Conservation (phyloP, 257 asterid species). For the Solanum peruvianum region DNA sequence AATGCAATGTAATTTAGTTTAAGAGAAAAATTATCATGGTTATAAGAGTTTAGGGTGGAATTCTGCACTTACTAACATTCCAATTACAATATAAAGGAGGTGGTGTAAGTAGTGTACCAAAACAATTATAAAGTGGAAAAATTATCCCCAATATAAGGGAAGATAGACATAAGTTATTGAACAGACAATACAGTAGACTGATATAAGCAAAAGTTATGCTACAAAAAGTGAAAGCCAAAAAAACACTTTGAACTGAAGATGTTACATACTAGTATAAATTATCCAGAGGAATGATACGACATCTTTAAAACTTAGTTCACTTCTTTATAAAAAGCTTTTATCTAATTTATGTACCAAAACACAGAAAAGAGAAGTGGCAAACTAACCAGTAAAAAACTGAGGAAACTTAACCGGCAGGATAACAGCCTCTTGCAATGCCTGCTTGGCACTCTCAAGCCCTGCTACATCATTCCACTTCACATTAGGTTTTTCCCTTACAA, state of each 20-base stretch:
- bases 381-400: slow-evolving; percentile 39
- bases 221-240: neutral
- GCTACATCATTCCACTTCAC: slow-evolving; percentile 51
- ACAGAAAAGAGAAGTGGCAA: neutral
- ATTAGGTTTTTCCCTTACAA: slow-evolving; percentile 38
- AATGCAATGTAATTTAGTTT: neutral
- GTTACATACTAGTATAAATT: neutral
- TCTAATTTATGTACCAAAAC: neutral
- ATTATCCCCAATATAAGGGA: neutral
- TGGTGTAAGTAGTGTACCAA: neutral
- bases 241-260: neutral
- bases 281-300: neutral
- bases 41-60: neutral
- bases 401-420: slow-evolving; percentile 48
- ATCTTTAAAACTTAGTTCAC: neutral
- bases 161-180: neutral
- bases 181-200: neutral
- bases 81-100: neutral
- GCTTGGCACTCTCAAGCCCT: slow-evolving; percentile 47
- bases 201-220: neutral
- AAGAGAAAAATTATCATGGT: neutral
- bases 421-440: slow-evolving; percentile 51
- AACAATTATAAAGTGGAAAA: neutral
- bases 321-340: neutral
- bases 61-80: neutral